Conservation (phyloP, 257 asterid species). For the Gynochthodes officinalis region DNA sequence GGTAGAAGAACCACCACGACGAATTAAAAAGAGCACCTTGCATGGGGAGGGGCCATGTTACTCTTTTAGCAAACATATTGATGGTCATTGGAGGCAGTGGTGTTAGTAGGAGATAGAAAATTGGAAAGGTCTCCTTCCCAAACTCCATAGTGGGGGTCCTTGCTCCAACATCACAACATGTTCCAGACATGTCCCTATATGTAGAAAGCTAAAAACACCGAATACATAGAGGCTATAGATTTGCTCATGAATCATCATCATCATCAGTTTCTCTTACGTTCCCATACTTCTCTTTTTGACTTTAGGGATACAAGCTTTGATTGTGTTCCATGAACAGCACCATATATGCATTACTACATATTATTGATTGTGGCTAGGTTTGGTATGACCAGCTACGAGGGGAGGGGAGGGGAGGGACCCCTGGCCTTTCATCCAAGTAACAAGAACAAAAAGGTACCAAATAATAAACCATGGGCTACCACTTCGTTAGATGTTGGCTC, state of each 20-base stretch:
- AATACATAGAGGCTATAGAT: constrained; percentile 10
- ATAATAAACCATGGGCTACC: constrained; percentile 17
- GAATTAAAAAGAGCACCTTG: constrained; percentile 17
- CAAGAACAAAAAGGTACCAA: constrained; percentile 17
- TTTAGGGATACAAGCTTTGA: constrained; percentile 25
- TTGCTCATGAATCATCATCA: constrained; percentile 7
- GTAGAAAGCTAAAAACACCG: constrained; percentile 17
- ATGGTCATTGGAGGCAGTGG: constrained; percentile 32
- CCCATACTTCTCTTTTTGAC: constrained; percentile 21
- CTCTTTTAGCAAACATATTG: constrained; percentile 38
- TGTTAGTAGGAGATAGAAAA: constrained; percentile 20
- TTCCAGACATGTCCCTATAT: constrained; percentile 59
- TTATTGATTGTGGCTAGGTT: constrained; percentile 20
- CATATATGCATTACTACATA: constrained; percentile 1
- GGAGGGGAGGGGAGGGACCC: constrained; percentile 10
- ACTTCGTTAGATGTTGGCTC: constrained; percentile 10
- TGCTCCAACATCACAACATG: constrained; percentile 53
- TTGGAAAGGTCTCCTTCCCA: constrained; percentile 6
- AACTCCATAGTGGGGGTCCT: constrained; percentile 23
- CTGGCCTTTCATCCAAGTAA: constrained; percentile 3
- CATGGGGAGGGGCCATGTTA: constrained; percentile 36
- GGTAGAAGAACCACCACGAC: too few species aligned
- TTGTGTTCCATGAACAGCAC: constrained; percentile 29
- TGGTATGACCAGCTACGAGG: neutral
- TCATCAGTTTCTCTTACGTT: neutral